Base-by-base conservation (phyloP, 257 asterid species). In the Rhazya stricta region DNA sequence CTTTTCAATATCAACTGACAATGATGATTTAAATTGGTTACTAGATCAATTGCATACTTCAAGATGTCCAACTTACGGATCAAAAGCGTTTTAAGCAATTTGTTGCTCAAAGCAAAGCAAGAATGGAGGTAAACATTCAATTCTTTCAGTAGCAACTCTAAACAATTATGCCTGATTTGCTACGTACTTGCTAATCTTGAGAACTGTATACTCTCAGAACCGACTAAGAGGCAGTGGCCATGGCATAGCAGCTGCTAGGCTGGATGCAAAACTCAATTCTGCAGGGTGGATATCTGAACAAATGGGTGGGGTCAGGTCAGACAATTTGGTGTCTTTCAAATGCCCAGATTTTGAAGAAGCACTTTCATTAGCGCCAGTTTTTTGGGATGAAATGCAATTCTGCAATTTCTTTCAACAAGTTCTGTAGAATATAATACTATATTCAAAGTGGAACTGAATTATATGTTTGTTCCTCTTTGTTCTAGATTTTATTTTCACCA, bases 141-240 rank as follows among this genome's bases (percentile, higher is more conserved):
- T 75, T 15, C 46, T 57, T 73, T 76, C 54, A 70, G 42, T 45
- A 42, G 27, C 57, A 77, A 75, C 76, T 69, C 69, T 48, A 41
- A 29, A 60, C 56, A 76, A 73, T 56, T 37, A 61, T 67, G 41
- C 68, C 12, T 71, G 65, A 29, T 69, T 54, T 41, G 10, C 67
- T 32, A 7, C 68, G 23, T 68, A 57, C 29, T 43, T 58, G 34
- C 76, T 45, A 69, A 78, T 41, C 36, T 75, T 71, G 36, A 78
- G 79, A 76, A 76, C 69, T 80, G 62, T 57, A 79, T 75, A 37
- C 36, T 83, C 76, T 58, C 85, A 95, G 99, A 95, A 95, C 81
- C 99, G 96, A 48, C 74, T 95, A 77, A 89, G 98, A 85, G 98
- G 99, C 89, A 91, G 99, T 60, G 99, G 99, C 6, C 99, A 95